phyloP scores from a whole-genome alignment of 148 eudicot genomes.

The Agrostemma githago region DNA sequence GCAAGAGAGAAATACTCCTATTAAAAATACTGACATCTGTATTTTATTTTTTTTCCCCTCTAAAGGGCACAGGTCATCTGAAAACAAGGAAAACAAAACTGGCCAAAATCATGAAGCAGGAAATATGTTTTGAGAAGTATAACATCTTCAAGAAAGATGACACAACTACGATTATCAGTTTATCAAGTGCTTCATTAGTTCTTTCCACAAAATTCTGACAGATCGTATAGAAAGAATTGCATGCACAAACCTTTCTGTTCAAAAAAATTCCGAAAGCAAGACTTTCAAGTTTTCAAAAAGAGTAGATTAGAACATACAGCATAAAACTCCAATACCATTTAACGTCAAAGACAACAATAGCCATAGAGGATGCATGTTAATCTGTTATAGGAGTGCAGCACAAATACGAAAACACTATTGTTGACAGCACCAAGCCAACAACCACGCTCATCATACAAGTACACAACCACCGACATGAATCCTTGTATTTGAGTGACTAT shows the following conservation, averaged over 20 bases:
- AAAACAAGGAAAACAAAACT: neutral
- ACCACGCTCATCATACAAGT: neutral
- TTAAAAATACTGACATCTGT: neutral
- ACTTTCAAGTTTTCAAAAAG: neutral
- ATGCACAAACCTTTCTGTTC: neutral
- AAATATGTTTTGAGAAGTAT: neutral
- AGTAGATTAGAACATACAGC: neutral
- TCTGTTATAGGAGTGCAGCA: neutral
- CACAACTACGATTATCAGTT: neutral
- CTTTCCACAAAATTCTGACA: neutral
- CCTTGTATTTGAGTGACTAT: neutral
- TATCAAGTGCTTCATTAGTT: neutral
- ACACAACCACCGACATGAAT: neutral
- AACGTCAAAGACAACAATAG: neutral
- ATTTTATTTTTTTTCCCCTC: neutral
- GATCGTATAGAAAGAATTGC: neutral
- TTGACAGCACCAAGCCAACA: neutral
- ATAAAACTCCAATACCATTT: neutral
- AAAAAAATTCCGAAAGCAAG: neutral
- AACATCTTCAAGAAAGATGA: slow-evolving; percentile 4
- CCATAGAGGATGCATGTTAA: neutral
- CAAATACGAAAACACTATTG: slow-evolving; percentile 7
- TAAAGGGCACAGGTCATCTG: neutral
- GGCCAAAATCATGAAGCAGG: neutral
- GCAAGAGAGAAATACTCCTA: slow-evolving; percentile 26